Percentiles rank a stretch among this genome's conserved stretches.
These are phyloP conservation scores for Phylloporus arenicola DNA, from an alignment of 768 basidiomycete species.

Conservation along the genomic window DNA sequence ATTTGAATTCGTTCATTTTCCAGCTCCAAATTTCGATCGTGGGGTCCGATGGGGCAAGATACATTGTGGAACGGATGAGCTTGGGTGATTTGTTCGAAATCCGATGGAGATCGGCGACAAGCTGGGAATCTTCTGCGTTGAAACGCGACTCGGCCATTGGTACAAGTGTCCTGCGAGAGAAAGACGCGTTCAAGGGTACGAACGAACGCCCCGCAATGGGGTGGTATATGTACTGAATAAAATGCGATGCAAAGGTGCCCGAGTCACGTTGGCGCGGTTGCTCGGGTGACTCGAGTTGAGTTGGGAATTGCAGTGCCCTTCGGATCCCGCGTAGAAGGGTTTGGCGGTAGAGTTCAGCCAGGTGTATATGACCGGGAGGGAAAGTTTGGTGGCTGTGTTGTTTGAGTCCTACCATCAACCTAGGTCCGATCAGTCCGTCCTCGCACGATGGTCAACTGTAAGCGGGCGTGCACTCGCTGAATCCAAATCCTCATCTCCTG, in stretches of 20 bases:
- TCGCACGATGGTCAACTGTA: slow-evolving; percentile 27
- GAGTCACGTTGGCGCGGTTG: neutral
- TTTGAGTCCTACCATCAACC: no score
- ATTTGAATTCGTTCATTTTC: slow-evolving; percentile 98
- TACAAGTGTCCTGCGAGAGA: neutral
- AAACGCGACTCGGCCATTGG: slow-evolving; percentile 22
- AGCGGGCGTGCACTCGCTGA: slow-evolving; percentile 9
- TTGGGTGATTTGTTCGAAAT: slow-evolving; percentile 55
- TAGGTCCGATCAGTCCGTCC: neutral
- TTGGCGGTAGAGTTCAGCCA: no score
- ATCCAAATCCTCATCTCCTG: slow-evolving; percentile 1
- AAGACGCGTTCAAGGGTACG: slow-evolving; percentile 3
- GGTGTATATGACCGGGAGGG: no score
- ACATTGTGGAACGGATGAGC: slow-evolving; percentile 56
- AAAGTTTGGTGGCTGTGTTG: no score
- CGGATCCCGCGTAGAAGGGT: no score
- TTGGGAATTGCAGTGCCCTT: no score
- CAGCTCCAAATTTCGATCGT: slow-evolving; percentile 66
- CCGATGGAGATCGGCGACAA: slow-evolving; percentile 49
- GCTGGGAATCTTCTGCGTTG: slow-evolving; percentile 47
- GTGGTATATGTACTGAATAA: slow-evolving; percentile 8
- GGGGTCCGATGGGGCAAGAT: slow-evolving; percentile 54
- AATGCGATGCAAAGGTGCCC: neutral
- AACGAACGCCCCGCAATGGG: neutral
- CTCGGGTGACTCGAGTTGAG: slow-evolving; percentile 22